Conservation (phyloP, 768 basidiomycete species). For the Leucosporidium creatinivorum region DNA sequence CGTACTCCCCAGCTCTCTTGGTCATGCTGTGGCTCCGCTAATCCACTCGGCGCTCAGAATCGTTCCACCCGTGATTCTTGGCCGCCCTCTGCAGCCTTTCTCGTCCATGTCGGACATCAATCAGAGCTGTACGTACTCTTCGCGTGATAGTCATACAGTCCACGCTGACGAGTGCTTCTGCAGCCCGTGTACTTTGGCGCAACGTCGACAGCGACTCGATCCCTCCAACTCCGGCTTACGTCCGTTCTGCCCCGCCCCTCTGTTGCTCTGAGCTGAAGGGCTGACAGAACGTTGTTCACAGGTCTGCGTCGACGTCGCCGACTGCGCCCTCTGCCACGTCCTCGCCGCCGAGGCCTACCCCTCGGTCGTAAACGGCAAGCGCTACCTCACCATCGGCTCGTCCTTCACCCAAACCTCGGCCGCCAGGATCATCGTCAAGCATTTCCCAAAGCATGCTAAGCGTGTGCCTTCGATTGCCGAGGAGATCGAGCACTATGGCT, state of each 20-base stretch:
- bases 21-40: background rate
- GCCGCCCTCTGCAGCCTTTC: background rate
- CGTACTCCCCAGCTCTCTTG: background rate
- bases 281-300: background rate
- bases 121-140: background rate
- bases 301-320: conserved; percentile 1
- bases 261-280: background rate
- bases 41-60: background rate
- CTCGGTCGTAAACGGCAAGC: background rate
- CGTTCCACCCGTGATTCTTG: background rate
- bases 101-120: conserved; percentile 1
- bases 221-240: background rate
- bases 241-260: background rate
- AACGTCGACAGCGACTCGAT: background rate
- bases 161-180: too few species aligned
- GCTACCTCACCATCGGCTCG: background rate
- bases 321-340: background rate
- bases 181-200: background rate
- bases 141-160: too few species aligned
- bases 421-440: background rate
- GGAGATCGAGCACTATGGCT: background rate
- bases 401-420: background rate
- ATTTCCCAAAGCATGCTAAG: background rate
- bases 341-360: background rate
- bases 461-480: background rate